Base-by-base conservation (phyloP, 805 yeast genomes). In the Suhomyces sp. region DNA sequence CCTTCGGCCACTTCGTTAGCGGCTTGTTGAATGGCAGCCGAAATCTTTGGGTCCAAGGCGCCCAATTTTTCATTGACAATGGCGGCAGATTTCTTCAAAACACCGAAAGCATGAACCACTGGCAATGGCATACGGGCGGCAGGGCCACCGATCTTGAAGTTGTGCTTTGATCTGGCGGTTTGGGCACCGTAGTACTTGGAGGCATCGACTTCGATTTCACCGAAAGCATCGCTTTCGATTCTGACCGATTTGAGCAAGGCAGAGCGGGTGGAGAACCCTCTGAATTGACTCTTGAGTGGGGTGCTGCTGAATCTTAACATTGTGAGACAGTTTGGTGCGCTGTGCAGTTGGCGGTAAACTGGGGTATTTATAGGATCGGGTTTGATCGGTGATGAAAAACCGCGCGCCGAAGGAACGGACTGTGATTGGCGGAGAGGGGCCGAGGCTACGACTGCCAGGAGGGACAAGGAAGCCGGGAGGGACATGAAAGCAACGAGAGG, bases 141-240 rank as follows among this genome's bases (percentile, higher is more conserved):
- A 15, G 81, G 79, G 53, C 97, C 97, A 59, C 99, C 99, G 64
- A 94, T 94, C 73, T 91, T 88, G 81, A 94, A 94, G 81, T 94
- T 94, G 73, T 85, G 86, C 60, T 84, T 80, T 19, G 98, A 92
- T 75, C 98, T 84, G 66, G 88, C 92, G 56, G 99, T 94, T 76
- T 94, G 99, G 44, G 98, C 98, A 55, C 99, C 99, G 93, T 97
- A 93, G 80, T 93, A 93, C 71, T 82, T 85, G 63, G 88, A 81
- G 57, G 83, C 76, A 53, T 89, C 91, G 48, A 93, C 99, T 68
- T 91, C 90, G 65, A 94, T 87, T 68, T 89, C 97, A 61, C 99
- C 99, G 66, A 93, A 94, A 48, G 98, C 98, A 75, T 93, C 99
- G 53, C 90, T 80, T 72, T 93, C 99, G 52, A 81, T 82, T 77